These are phyloP conservation scores for Aristolochia californica DNA, from an alignment of 164 flowering plant species.

Conservation along the genomic window DNA sequence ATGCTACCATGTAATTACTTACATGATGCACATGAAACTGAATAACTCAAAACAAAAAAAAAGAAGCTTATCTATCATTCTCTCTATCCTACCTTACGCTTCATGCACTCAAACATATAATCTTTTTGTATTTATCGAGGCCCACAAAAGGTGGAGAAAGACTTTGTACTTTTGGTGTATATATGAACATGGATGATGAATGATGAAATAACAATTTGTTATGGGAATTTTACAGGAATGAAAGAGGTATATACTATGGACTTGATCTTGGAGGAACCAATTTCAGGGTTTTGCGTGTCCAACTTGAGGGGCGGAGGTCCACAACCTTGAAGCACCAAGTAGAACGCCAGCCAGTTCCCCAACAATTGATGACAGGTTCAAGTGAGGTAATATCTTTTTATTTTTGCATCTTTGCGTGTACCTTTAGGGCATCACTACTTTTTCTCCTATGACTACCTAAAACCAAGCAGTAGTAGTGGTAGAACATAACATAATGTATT, in stretches of 20 bases:
- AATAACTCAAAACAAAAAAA: too few relatives aligned
- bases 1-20: too few relatives aligned
- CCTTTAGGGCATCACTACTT: not conserved
- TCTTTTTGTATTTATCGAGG: too few relatives aligned
- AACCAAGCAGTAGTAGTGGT: not conserved
- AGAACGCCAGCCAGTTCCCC: constrained; percentile 59
- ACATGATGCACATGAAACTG: too few relatives aligned
- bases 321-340: constrained; percentile 35
- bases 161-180: too few relatives aligned
- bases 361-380: constrained; percentile 59
- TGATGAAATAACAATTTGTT: too few relatives aligned
- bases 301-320: constrained; percentile 55
- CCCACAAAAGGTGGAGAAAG: too few relatives aligned
- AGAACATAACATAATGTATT: not conserved
- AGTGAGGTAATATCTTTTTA: constrained; percentile 45
- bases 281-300: constrained; percentile 79
- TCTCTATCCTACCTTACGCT: too few relatives aligned
- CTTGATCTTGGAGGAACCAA: constrained; percentile 86
- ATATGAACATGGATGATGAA: too few relatives aligned
- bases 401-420: not conserved
- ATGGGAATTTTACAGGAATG: constrained; percentile 40
- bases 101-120: too few relatives aligned
- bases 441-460: not conserved
- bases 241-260: constrained; percentile 71
- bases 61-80: too few relatives aligned